Evolutionary conservation across 2,329 filamentous ascomycete genomes (phyloP).

Genomic region (Paecilomyces fulvus): DNA sequence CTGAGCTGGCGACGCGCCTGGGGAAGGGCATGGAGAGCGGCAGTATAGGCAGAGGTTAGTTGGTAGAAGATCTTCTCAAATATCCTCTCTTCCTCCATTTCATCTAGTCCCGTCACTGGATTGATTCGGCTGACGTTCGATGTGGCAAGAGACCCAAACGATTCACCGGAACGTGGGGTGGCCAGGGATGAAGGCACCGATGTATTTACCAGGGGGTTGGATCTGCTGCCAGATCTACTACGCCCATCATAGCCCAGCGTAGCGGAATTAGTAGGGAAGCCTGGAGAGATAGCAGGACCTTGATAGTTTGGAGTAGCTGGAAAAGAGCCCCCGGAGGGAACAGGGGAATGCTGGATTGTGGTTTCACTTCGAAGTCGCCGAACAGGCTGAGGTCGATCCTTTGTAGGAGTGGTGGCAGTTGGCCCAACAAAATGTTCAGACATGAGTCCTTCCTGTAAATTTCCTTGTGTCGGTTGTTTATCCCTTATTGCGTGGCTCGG

Average conservation of each 20-base stretch:
- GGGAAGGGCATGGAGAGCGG: slow-evolving; percentile 64
- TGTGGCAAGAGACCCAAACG: slow-evolving; percentile 50
- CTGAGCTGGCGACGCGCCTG: slow-evolving; percentile 59
- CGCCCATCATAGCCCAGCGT: slow-evolving; percentile 24
- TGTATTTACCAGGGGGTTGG: slow-evolving; percentile 44
- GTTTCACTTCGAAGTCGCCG: slow-evolving; percentile 44
- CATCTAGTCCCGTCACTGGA: slow-evolving; percentile 52
- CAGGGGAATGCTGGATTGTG: slow-evolving; percentile 39
- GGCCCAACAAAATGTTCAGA: slow-evolving; percentile 22
- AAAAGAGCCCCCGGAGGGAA: slow-evolving; percentile 20
- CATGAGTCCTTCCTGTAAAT: slow-evolving; percentile 18
- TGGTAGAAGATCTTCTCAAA: slow-evolving; percentile 79
- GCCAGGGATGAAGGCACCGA: slow-evolving; percentile 40
- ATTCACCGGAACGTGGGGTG: slow-evolving; percentile 75
- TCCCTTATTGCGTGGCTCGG: slow-evolving; percentile 15
- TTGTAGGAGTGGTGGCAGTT: slow-evolving; percentile 39
- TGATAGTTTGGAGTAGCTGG: slow-evolving; percentile 21
- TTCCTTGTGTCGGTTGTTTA: slow-evolving; percentile 21
- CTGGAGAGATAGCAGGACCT: slow-evolving; percentile 20
- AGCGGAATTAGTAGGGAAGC: slow-evolving; percentile 20
- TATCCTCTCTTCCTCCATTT: slow-evolving; percentile 65
- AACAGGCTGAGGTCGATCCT: slow-evolving; percentile 35
- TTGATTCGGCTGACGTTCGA: slow-evolving; percentile 43
- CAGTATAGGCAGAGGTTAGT: slow-evolving; percentile 63
- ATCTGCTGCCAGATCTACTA: slow-evolving; percentile 44